Conservation (phyloP, 1,284 basidiomycete genomes). For the Volvariella volvacea region DNA sequence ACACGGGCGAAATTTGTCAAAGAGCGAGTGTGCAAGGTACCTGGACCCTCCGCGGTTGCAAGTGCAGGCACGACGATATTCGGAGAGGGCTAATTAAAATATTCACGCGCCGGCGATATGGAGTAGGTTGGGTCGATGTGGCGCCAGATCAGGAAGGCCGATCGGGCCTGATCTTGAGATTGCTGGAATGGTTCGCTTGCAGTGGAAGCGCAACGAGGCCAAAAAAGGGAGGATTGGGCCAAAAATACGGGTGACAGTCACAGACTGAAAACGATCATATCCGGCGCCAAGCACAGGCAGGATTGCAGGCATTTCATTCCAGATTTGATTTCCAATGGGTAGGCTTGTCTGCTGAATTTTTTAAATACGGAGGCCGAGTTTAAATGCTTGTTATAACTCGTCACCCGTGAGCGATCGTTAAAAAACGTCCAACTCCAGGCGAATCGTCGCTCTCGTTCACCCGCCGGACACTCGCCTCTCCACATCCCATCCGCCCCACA, state of each 20-base stretch:
- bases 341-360: background rate
- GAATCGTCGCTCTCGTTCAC: too few species aligned
- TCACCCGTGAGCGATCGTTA: background rate
- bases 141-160: too few species aligned
- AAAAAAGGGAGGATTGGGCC: background rate
- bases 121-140: too few species aligned
- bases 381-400: background rate
- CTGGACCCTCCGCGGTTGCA: too few species aligned
- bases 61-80: too few species aligned
- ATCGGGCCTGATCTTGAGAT: slow-evolving; percentile 1
- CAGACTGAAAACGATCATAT: background rate
- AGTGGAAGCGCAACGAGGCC: background rate
- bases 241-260: background rate
- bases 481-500: background rate
- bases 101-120: too few species aligned
- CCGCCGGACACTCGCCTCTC: too few species aligned
- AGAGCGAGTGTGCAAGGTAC: too few species aligned
- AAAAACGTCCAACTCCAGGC: too few species aligned
- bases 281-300: background rate
- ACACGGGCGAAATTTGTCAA: too few species aligned
- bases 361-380: slow-evolving; percentile 2
- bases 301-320: background rate
- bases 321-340: slow-evolving; percentile 1
- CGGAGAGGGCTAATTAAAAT: too few species aligned
- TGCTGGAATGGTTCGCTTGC: slow-evolving; percentile 1